Base-by-base conservation (phyloP, 2,329 filamentous ascomycete genomes). In the Fusarium miscanthi region DNA sequence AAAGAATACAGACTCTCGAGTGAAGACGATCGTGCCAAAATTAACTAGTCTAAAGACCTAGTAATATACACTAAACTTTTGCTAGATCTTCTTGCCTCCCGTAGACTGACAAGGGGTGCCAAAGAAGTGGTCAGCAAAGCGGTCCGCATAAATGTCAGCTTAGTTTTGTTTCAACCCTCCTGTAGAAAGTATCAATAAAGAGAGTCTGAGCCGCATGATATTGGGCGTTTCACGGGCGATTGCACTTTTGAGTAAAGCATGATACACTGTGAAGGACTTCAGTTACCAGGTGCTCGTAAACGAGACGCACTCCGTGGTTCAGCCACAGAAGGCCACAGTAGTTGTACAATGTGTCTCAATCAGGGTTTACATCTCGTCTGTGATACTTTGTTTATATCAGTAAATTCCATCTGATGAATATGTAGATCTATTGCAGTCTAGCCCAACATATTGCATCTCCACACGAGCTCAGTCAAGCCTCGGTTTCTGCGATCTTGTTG, bases 101-200 rank as follows among this genome's bases (percentile, higher is more conserved):
- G 12, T 33, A 33, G 31, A 33, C 21, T 48, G 63, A 49, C 8
- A 30, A 30, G 27, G 27, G 40, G 38, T 31, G 56, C 41, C 48
- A 41, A 38, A 33, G 41, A 45, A 40, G 31, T 66, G 60, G 52
- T 61, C 63, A 62, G 69, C 70, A 59, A 66, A 33, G 27, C 51
- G 8, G n/a, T 21, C 37, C 21, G 16, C 30, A 23, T 43, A 37
- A 45, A 59, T 53, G 38, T 58, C 64, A 37, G 59, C 63, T 49
- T 40, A 59, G 51, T 41, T 40, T 54, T 59, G 61, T 70, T 61
- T 68, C 69, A 61, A 46, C 69, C 59, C 58, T 35, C 66, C 66
- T 57, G 63, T 58, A 16, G 40, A 45, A 56, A 63, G 59, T 48
- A 35, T 42, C 27, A 40, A 58, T 35, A 35, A 37, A 37, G 35